These are phyloP conservation scores for Diaporthe citriasiana DNA, from an alignment of 2,329 filamentous ascomycete species.

Conservation along the genomic window DNA sequence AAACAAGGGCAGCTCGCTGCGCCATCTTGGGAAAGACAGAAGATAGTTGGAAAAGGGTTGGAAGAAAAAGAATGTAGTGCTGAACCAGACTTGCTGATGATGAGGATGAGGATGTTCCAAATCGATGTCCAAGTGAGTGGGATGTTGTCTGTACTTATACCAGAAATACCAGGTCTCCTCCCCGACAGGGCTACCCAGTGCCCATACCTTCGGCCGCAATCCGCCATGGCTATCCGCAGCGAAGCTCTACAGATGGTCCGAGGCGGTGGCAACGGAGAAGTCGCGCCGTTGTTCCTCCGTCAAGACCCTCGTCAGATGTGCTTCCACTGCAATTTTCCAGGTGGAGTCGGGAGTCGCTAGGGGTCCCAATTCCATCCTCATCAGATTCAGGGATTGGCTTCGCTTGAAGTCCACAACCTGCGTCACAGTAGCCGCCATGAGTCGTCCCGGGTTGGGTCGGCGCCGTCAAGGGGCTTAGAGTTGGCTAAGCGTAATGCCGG, in stretches of 20 bases:
- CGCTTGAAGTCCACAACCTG: slow-evolving; percentile 10
- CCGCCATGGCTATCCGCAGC: neutral
- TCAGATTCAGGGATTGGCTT: neutral
- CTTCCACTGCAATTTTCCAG: slow-evolving; percentile 41
- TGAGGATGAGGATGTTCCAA: slow-evolving; percentile 20
- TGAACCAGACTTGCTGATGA: slow-evolving; percentile 39
- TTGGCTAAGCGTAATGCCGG: slow-evolving; percentile 34
- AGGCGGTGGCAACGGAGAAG: slow-evolving; percentile 7
- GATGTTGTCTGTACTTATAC: slow-evolving; percentile 38
- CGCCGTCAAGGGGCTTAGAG: slow-evolving; percentile 4
- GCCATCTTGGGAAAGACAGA: slow-evolving; percentile 42
- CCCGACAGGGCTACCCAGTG: slow-evolving; percentile 1
- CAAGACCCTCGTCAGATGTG: slow-evolving; percentile 15
- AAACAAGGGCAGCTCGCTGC: slow-evolving; percentile 47
- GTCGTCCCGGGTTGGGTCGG: slow-evolving; percentile 23
- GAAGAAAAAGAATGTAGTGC: slow-evolving; percentile 37
- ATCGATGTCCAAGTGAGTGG: neutral
- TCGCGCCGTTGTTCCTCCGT: slow-evolving; percentile 7
- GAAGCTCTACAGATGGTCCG: slow-evolving; percentile 20
- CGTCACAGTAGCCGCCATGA: slow-evolving; percentile 38
- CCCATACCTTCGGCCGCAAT: neutral
- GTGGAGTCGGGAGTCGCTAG: slow-evolving; percentile 20
- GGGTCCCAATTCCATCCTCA: slow-evolving; percentile 12
- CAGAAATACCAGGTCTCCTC: slow-evolving; percentile 3
- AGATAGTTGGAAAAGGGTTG: slow-evolving; percentile 34